These are phyloP conservation scores for Xylariaceae sp. DNA, from an alignment of 2,329 filamentous ascomycete genomes.

Conservation along the genomic window DNA sequence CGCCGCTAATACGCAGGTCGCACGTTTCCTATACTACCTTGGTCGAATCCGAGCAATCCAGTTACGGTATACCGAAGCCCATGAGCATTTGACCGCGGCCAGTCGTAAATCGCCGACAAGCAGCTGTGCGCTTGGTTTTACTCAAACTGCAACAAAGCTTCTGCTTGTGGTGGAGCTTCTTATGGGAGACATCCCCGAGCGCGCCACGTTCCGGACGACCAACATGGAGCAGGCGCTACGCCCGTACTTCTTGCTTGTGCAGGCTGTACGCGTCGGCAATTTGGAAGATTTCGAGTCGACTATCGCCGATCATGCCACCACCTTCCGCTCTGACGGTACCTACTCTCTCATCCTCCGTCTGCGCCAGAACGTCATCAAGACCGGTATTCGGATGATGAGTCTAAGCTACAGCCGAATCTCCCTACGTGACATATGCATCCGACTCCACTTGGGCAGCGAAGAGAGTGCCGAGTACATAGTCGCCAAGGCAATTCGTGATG, in stretches of 20 bases:
- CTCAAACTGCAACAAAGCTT: constrained; percentile 94
- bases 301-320: constrained; percentile 72
- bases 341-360: constrained; percentile 93
- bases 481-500: constrained; percentile 94
- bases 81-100: constrained; percentile 86
- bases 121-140: constrained; percentile 84
- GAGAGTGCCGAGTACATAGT: constrained; percentile 99
- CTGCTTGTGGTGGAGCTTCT: constrained; percentile 91
- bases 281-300: constrained; percentile 86
- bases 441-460: constrained; percentile 86
- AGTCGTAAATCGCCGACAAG: constrained; percentile 93
- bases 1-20: constrained; percentile 96
- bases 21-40: constrained; percentile 94
- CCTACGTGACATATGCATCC: constrained; percentile 92
- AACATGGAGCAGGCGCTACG: constrained; percentile 80
- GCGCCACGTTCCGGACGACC: constrained; percentile 85
- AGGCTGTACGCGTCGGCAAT: constrained; percentile 94
- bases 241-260: constrained; percentile 89
- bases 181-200: constrained; percentile 98
- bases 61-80: constrained; percentile 92
- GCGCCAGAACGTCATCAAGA: constrained; percentile 98
- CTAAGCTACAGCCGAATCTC: constrained; percentile 97
- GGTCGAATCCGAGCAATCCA: constrained; percentile 95
- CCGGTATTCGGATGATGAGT: constrained; percentile 98
- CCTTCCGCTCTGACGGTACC: constrained; percentile 88